Conservation (phyloP, 345 rosid species). For the Garcia nutans region DNA sequence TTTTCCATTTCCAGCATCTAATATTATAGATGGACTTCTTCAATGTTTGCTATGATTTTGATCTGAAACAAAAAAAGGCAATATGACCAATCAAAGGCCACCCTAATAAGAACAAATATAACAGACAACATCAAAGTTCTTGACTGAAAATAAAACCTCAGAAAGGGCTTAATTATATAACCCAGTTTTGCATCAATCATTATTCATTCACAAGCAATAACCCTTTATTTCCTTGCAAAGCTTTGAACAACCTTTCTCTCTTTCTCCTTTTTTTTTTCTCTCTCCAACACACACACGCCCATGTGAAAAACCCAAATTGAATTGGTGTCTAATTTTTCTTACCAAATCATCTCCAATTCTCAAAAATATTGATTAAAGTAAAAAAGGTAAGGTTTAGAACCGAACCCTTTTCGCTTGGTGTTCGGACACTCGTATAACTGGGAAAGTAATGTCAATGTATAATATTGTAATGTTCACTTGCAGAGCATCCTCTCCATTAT, state of each 20-base stretch:
- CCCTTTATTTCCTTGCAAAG: too few species aligned
- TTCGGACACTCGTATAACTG: constrained; percentile 14
- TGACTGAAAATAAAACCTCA: too few species aligned
- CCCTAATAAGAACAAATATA: neutral
- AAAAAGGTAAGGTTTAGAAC: neutral
- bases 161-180: too few species aligned
- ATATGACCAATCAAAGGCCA: neutral
- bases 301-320: neutral
- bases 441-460: neutral
- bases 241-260: too few species aligned
- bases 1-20: constrained; percentile 31
- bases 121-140: neutral
- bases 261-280: too few species aligned
- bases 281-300: too few species aligned
- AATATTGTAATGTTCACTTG: constrained; percentile 21
- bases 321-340: neutral
- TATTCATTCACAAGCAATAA: neutral
- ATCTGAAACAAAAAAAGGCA: constrained; percentile 26
- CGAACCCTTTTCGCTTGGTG: constrained; percentile 31
- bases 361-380: neutral
- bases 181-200: neutral
- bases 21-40: constrained; percentile 26
- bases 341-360: neutral
- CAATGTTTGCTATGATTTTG: constrained; percentile 21
- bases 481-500: constrained; percentile 33